Evolutionary conservation across 306 rosid species (phyloP).

Genomic region (Canavalia gladiata): DNA sequence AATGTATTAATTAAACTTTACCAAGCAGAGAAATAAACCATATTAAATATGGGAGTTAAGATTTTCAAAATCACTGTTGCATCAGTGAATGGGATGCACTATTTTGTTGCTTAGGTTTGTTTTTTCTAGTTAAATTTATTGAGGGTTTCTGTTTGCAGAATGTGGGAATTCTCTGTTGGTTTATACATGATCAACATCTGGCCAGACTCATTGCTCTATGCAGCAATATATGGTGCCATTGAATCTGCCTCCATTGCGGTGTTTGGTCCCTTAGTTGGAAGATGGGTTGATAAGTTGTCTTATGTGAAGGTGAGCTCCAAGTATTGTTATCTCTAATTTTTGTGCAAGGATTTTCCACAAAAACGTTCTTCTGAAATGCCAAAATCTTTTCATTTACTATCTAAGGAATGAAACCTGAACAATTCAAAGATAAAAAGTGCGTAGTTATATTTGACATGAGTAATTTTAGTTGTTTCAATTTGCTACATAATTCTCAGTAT

Average conservation of each 20-base stretch:
- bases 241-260: conserved; percentile 86
- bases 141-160: conserved; percentile 55
- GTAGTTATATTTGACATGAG: too few relatives aligned
- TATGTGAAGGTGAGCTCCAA: conserved; percentile 68
- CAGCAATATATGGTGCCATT: conserved; percentile 88
- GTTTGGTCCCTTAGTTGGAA: conserved; percentile 86
- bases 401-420: background rate
- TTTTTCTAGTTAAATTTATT: conserved; percentile 2
- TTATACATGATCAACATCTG: conserved; percentile 87
- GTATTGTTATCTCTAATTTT: background rate
- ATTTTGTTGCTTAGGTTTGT: conserved; percentile 6
- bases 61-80: conserved; percentile 9
- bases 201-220: conserved; percentile 86
- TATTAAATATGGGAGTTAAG: background rate
- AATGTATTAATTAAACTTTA: background rate
- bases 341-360: background rate
- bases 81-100: background rate
- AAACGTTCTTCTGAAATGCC: background rate
- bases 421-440: too few relatives aligned
- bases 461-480: too few relatives aligned
- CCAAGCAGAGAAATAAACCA: background rate
- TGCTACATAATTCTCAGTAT: too few relatives aligned
- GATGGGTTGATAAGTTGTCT: conserved; percentile 71
- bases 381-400: background rate
- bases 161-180: conserved; percentile 99